Conservation (phyloP, 768 basidiomycete species). For the Tricholoma furcatifolium region DNA sequence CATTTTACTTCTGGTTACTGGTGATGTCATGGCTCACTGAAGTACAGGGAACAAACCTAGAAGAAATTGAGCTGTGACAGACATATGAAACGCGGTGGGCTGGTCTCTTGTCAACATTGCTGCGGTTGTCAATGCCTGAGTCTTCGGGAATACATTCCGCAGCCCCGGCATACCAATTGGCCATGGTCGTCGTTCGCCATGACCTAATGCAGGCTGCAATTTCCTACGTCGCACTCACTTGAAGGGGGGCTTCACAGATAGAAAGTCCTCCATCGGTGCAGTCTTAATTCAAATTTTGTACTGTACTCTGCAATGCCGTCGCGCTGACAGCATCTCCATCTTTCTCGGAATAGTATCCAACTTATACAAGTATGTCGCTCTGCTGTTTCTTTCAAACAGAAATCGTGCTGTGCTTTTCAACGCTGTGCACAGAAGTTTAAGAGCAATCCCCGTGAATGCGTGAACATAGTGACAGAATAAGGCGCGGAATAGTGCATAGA, state of each 20-base stretch:
- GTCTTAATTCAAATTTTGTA: neutral
- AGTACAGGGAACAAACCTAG: slow-evolving; percentile 75
- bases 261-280: neutral
- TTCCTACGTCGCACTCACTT: neutral
- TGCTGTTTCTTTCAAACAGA: too few species aligned
- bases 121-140: neutral
- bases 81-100: neutral
- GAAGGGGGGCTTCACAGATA: neutral
- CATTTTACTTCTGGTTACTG: neutral
- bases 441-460: too few species aligned
- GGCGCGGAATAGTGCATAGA: too few species aligned
- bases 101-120: neutral
- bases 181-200: too few species aligned
- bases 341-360: neutral
- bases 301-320: neutral
- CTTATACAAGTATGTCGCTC: too few species aligned
- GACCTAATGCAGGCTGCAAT: neutral
- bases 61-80: slow-evolving; percentile 73
- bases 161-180: too few species aligned
- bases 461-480: too few species aligned
- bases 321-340: slow-evolving; percentile 8
- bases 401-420: too few species aligned
- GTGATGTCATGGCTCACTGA: neutral
- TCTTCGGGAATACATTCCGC: too few species aligned
- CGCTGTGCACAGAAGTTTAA: too few species aligned